Percentiles rank a stretch among this genome's conserved stretches.
Evolutionary conservation across 2,329 filamentous ascomycete species (phyloP).

Genomic region (Neofusicoccum umdonicola): DNA sequence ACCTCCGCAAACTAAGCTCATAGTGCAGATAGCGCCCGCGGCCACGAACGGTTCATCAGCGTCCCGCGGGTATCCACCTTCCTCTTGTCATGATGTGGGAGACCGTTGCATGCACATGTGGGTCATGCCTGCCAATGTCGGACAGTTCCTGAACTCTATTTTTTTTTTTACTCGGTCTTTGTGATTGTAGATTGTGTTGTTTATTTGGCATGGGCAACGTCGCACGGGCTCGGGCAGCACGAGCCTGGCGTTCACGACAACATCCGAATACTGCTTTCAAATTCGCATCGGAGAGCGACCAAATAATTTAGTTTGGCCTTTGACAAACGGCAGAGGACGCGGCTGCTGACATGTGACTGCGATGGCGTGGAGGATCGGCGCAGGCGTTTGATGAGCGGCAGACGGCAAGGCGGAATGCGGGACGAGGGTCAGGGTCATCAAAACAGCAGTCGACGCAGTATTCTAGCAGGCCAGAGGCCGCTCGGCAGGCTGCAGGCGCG

Average conservation of each 20-base stretch:
- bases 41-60: background rate
- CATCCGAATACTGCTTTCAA: background rate
- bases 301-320: background rate
- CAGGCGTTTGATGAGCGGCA: constrained; percentile 8
- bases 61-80: background rate
- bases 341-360: background rate
- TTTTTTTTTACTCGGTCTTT: background rate
- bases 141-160: background rate
- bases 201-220: constrained; percentile 3
- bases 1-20: background rate
- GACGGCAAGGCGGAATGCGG: background rate
- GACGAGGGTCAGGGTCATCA: background rate
- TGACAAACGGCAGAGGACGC: background rate
- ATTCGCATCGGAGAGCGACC: background rate
- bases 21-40: background rate
- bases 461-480: background rate
- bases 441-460: background rate
- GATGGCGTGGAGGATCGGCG: background rate
- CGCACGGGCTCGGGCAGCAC: background rate
- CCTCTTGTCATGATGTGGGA: background rate
- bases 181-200: background rate
- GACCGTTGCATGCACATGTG: background rate
- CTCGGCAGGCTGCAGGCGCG: background rate
- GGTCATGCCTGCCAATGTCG: background rate
- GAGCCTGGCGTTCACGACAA: background rate